Evolutionary conservation across 2,329 filamentous ascomycete genomes (phyloP).

Genomic region (Ploettnerulaceae sp.): DNA sequence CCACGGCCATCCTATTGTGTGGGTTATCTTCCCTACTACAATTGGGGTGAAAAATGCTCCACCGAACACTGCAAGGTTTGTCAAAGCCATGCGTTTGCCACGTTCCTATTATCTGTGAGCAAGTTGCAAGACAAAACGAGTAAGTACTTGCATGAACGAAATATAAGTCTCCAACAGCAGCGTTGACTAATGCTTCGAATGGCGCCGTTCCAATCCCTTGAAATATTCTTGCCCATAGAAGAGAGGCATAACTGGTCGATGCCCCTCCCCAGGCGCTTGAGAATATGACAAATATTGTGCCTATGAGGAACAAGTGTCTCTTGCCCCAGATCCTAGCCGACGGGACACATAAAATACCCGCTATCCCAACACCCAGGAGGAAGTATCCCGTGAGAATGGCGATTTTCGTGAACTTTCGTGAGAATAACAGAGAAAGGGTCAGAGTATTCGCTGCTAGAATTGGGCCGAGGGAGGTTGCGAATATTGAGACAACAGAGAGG

Average conservation of each 20-base stretch:
- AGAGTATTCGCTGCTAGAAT: conserved; percentile 86
- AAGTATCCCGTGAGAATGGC: conserved; percentile 85
- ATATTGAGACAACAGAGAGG: conserved; percentile 74
- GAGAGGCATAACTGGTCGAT: conserved; percentile 61
- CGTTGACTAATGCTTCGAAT: conserved; percentile 86
- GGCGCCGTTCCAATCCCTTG: conserved; percentile 85
- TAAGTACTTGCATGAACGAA: conserved; percentile 66
- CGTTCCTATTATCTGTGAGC: conserved; percentile 49
- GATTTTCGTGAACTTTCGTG: conserved; percentile 63
- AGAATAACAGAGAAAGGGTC: conserved; percentile 65
- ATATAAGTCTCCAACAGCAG: conserved; percentile 83
- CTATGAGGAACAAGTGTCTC: conserved; percentile 78
- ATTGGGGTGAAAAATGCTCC: conserved; percentile 77
- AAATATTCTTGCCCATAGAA: conserved; percentile 74
- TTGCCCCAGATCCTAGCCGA: conserved; percentile 90
- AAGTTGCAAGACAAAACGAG: not conserved
- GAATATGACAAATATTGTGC: conserved; percentile 66
- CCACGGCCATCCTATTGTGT: conserved; percentile 75
- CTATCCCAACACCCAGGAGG: conserved; percentile 74
- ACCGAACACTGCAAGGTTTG: conserved; percentile 65
- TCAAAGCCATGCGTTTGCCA: conserved; percentile 81
- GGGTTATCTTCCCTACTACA: conserved; percentile 81
- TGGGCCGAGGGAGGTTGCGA: conserved; percentile 78
- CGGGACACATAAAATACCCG: conserved; percentile 81
- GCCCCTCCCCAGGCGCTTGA: conserved; percentile 73